Evolutionary conservation across 768 basidiomycete genomes (phyloP).

Genomic region (Termitomyces titanicus): DNA sequence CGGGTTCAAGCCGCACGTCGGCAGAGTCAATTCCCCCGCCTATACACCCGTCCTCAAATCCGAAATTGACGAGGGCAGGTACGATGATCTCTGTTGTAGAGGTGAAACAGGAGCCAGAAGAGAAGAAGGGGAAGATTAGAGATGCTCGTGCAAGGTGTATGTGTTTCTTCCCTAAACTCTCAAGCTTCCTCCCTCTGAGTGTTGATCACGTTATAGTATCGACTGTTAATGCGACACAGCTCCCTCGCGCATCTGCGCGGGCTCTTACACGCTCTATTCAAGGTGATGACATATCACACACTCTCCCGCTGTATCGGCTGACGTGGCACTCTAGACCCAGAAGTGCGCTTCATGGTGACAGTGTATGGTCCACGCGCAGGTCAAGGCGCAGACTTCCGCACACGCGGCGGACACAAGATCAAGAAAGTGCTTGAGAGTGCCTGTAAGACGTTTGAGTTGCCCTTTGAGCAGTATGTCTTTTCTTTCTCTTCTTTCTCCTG

Average conservation of each 20-base stretch:
- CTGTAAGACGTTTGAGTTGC: slow-evolving; percentile 36
- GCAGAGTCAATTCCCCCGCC: neutral
- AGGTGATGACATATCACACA: neutral
- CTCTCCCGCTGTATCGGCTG: neutral
- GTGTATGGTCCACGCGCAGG: slow-evolving; percentile 20
- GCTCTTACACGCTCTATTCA: neutral
- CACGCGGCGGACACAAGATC: slow-evolving; percentile 37
- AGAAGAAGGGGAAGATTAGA: neutral
- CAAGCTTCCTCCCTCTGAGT: neutral
- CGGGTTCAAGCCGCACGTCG: neutral
- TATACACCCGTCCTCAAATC: neutral
- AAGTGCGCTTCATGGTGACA: slow-evolving; percentile 25
- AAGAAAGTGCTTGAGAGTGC: slow-evolving; percentile 37
- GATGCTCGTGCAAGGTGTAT: neutral
- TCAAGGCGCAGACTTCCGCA: slow-evolving; percentile 34
- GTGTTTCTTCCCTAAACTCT: neutral
- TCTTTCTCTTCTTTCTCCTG: neutral
- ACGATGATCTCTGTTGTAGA: neutral
- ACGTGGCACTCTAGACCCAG: neutral
- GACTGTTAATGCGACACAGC: neutral
- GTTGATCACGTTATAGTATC: neutral
- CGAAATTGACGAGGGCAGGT: neutral
- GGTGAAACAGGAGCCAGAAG: neutral
- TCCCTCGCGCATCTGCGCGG: neutral
- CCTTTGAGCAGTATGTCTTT: slow-evolving; percentile 23